Percentiles rank a stretch among this genome's conserved stretches.
Evolutionary conservation across 805 yeast species (phyloP).

Genomic region (Monosporozyma aerobia): DNA sequence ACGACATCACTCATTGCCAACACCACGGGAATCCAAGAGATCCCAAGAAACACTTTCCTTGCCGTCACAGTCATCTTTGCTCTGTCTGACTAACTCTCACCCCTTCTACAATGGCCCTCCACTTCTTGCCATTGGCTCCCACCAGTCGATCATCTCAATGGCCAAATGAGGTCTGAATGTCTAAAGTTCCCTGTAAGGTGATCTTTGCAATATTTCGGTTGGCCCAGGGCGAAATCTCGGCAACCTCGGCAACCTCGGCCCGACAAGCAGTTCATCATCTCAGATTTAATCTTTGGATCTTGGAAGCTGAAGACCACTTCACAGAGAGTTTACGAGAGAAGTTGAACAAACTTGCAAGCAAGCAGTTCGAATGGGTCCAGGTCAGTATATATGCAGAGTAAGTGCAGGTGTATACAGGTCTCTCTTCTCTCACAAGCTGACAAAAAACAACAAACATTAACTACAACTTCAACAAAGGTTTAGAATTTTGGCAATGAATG

Average conservation of each 20-base stretch:
- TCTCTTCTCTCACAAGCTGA: too few relatives aligned
- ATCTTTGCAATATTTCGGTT: not conserved
- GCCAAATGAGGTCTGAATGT: not conserved
- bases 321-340: too few relatives aligned
- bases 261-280: not conserved
- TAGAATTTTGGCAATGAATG: not conserved
- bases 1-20: slow-evolving; percentile 61
- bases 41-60: slow-evolving; percentile 27
- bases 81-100: not conserved
- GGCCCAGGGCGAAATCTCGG: not conserved
- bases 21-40: slow-evolving; percentile 75
- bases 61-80: not conserved
- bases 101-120: not conserved
- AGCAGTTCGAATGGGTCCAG: too few relatives aligned
- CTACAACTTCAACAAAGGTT: too few relatives aligned
- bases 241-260: not conserved
- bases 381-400: too few relatives aligned
- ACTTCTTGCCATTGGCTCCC: too few relatives aligned
- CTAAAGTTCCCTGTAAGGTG: not conserved
- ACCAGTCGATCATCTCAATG: not conserved
- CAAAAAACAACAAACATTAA: too few relatives aligned
- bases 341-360: too few relatives aligned
- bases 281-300: too few relatives aligned
- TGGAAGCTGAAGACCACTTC: too few relatives aligned
- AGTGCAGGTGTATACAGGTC: too few relatives aligned